Base-by-base conservation (phyloP, 108 stramenopile species). In the Discostella stelligeroides region DNA sequence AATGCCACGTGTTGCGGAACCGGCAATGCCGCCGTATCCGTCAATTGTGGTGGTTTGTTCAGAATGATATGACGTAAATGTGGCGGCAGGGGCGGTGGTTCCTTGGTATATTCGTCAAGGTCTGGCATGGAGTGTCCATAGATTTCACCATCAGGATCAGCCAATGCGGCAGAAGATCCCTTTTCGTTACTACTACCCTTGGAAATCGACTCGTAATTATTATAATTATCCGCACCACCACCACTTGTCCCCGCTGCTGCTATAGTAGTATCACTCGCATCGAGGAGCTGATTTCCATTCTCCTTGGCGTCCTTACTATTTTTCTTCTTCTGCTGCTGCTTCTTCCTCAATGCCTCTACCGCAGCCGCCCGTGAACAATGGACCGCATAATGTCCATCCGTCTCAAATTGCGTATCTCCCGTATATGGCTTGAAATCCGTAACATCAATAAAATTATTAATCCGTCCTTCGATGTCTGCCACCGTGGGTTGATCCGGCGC, bases 371-470 rank as follows among this genome's bases (percentile, higher is more conserved):
- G 62, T 37, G 80, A 76, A 66, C 85, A 89, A 39, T 89, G 84
- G 45, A 84, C 91, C 10, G 88, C 90, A 48, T 86, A n/a, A n/a
- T n/a, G 80, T 49, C 86, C 80, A 66, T 93, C 92, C 39, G 71
- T 86, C 81, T 92, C 91, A 61, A 95, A 97, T 54, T 95, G 89
- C 21, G 81, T 75, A 53, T 98, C 98, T 9, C 95, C 96, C 28
- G 92, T 94, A 80, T 96, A 96, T n/a, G 96, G 85, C 70, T 88
- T 85, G 81, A 99, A 99, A 62, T 97, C 96, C 7, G 95, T 92
- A 40, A 99, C 97, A 84, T 99, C 99, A 57, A 99, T 97, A 68
- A 98, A 98, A 80, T 99, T 99, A 83, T 99, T 99, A 71, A 98
- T 97, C 28, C 97, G 87, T 8, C 97, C 97, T 70, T 98, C 96